Base-by-base conservation (phyloP, 106 monocot genomes). In the Dioscorea zingiberensis region DNA sequence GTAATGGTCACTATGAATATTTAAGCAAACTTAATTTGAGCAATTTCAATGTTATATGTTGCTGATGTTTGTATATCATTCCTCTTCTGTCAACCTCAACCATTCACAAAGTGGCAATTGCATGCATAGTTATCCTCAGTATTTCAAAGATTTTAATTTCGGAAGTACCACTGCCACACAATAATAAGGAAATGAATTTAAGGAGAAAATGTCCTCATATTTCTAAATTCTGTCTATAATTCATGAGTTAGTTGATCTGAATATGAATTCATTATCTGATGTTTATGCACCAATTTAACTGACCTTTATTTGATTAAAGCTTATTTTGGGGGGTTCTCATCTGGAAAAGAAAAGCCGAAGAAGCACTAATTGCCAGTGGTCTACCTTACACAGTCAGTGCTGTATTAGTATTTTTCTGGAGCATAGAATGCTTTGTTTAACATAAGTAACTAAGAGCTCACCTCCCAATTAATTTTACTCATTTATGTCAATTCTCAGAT, bases 321-420 rank as follows among this genome's bases (percentile, higher is more conserved):
- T 83, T 95, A 66, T 95, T 95, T 68, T 95, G 95, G 95, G 95
- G 95, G 13, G 95, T 95, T 14, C 77, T 95, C 2, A 22, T 30
- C 27, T 95, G 95, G 95, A 95, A 95, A 79, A 87, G 85, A 73
- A 87, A 79, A 67, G 91, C 95, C 27, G 95, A 95, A 79, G 91
- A 88, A 91, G 85, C 77, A 72, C 69, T 95, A 38, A 76, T 91
- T 67, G 72, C 87, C 7, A 88, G 95, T 83, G 95, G 91, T 25
- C 76, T 95, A 65, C 80, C 91, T 55, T 95, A 91, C 83, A 91
- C 95, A 24, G 95, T 88, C 72, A 68, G 79, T 72, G 55, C n/a
- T 56, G 38, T 60, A 14, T 61, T 28, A 30, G 4, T 48, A 55
- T 7, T 22, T 58, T 58, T 46, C 6, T 22, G 28, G 13, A 7